Evolutionary conservation across 2,329 filamentous ascomycete species (phyloP), one percentile per base, ranked within the genome.

Genomic region (Coniochaeta sp.): DNA sequence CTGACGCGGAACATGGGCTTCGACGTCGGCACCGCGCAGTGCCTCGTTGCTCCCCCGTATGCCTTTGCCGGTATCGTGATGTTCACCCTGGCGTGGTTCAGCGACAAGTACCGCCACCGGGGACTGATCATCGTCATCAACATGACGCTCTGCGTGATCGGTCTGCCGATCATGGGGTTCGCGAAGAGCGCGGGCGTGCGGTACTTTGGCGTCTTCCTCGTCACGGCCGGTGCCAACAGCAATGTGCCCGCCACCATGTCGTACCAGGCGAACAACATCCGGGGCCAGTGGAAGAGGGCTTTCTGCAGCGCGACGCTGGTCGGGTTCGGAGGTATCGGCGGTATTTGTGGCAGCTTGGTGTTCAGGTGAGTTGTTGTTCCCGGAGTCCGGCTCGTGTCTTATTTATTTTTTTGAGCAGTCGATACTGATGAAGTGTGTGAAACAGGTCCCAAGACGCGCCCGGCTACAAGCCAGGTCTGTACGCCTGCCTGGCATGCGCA

Each of bases 231-330:
- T 7, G 83, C 85, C 56, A 91, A 91, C 67, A 79, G 84, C 57
- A 94, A 94, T 63, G 75, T 92, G 4, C 89, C 90, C 0, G 76
- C 82, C 1, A 75, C 82, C 45, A 82, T 95, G 72, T 79, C 87
- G 0, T 94, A 89, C 71, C 89, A 92, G 71, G 87, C 88, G 38
- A 94, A 92, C 70, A 95, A 95, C 68, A 86, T 95, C 62, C 83
- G 87, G 50, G 89, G 89, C 0, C 89, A 94, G 70, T 95, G 89
- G 88, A 95, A 92, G 72, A 82, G 90, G 47, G 89, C 89, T 1
- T 85, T 94, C 58, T 85, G 82, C 65, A 87, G 82, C 53, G 87
- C 89, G 2, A 86, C 84, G 0, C 77, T 92, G 2, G 86, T 94
- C 3, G 86, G 85, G 1, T 82, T 87, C 48, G 88, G 88, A 7